phyloP scores from a whole-genome alignment of 2,329 filamentous ascomycete genomes.

The Botryotinia globosa region DNA sequence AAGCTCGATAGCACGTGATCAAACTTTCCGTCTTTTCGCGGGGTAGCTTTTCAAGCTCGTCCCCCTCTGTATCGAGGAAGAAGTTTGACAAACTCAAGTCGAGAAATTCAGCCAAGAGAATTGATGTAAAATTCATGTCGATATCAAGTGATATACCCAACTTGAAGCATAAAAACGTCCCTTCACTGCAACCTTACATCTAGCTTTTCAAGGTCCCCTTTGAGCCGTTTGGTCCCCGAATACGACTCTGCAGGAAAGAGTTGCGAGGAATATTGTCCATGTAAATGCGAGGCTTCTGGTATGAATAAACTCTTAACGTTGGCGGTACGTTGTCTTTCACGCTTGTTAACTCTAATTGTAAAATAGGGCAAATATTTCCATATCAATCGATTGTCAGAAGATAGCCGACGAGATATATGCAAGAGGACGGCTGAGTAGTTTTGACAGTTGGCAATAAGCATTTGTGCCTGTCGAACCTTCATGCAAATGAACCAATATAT shows the following conservation, averaged over 20 bases:
- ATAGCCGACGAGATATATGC: slow-evolving; percentile 8
- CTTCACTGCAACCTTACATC: neutral
- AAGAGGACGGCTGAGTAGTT: slow-evolving; percentile 1
- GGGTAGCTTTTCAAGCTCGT: neutral
- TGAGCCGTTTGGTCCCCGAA: neutral
- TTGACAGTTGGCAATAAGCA: slow-evolving; percentile 8
- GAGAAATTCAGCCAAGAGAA: neutral
- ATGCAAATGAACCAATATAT: neutral
- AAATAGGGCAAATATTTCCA: slow-evolving; percentile 2
- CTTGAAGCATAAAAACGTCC: neutral
- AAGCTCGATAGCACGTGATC: neutral
- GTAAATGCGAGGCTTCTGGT: neutral
- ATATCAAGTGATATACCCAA: neutral
- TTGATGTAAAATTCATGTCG: neutral
- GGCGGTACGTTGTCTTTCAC: neutral
- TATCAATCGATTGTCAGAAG: slow-evolving; percentile 6
- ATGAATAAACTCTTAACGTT: neutral
- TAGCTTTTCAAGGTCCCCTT: neutral
- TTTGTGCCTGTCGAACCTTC: neutral
- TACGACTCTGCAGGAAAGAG: neutral
- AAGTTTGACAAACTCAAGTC: neutral
- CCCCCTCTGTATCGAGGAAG: neutral
- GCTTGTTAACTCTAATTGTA: neutral
- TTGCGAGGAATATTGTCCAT: neutral
- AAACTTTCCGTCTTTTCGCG: neutral